Evolutionary conservation across 2,329 filamentous ascomycete genomes (phyloP), one percentile per base, ranked within the genome.

Genomic region (Fusarium torreyae): DNA sequence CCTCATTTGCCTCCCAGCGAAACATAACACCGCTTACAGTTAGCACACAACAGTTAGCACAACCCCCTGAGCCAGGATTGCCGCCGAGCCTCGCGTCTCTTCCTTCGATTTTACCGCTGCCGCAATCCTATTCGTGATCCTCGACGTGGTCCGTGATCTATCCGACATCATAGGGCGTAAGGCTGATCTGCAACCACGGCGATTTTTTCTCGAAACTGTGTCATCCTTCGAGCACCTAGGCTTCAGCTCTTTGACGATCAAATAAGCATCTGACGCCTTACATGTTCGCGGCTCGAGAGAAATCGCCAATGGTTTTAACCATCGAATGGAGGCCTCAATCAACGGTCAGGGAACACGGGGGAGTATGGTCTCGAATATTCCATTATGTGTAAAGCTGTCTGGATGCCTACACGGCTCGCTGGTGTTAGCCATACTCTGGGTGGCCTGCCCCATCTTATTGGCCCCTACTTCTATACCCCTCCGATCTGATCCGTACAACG

Each of bases 301-400:
- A 17, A 54, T 60, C 40, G 46, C 48, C 53, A 66, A 59, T 63
- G 28, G 20, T 48, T 58, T 39, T 53, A 17, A 26, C 42, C 43
- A 34, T 59, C 18, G 9, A 40, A 57, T 26, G 72, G 72, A 74
- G 72, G 72, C 70, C 72, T 74, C 72, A 69, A 51, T 44, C 52
- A 63, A 40, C 36, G 44, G 33, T 53, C 43, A 39, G 40, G 20
- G 40, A n/a, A 43, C 48, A 40, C 45, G 49, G 31, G 33, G 28
- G 49, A 39, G 31, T 34, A 43, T 50, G 49, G 60, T 66, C 64
- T 67, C 49, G 59, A 64, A 63, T 63, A 58, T 69, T 72, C 56
- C 72, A 72, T 72, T 69, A 64, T 59, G 56, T 66, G 64, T 65
- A 74, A 57, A 50, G 57, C 51, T 69, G 62, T 69, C 54, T 66